Conservation (phyloP, 2,329 filamentous ascomycete species). For the Capronia coronata region DNA sequence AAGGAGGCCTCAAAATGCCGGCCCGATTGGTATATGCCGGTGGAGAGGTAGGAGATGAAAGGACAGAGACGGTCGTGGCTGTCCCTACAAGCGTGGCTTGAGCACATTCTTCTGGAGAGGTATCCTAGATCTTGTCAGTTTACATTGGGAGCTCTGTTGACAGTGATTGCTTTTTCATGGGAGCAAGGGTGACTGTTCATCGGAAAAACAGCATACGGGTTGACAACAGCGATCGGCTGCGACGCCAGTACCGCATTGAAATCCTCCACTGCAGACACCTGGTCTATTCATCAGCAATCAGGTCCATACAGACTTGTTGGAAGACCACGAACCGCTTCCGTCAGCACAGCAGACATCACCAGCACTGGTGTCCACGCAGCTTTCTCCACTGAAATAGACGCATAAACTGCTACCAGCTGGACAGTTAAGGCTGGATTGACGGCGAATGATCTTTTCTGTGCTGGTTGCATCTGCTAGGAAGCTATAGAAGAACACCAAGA, state of each 20-base stretch:
- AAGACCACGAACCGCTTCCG: slow-evolving; percentile 10
- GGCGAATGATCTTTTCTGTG: neutral
- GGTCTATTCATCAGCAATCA: neutral
- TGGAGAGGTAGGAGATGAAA: slow-evolving; percentile 3
- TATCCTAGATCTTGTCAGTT: slow-evolving; percentile 1
- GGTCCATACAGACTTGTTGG: neutral
- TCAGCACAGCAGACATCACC: slow-evolving; percentile 14
- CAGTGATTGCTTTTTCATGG: neutral
- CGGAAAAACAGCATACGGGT: slow-evolving; percentile 2
- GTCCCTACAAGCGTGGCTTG: slow-evolving; percentile 2
- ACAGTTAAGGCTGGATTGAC: slow-evolving; percentile 1
- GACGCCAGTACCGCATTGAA: slow-evolving; percentile 13
- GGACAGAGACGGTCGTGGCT: slow-evolving; percentile 3
- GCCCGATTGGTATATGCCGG: neutral
- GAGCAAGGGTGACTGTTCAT: neutral
- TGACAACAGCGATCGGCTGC: slow-evolving; percentile 17
- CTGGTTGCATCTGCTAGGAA: neutral
- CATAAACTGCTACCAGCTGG: slow-evolving; percentile 9
- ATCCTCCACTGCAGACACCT: slow-evolving; percentile 15
- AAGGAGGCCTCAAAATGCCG: neutral
- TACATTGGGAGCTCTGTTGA: too few species aligned
- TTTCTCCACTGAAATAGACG: slow-evolving; percentile 11
- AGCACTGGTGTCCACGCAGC: slow-evolving; percentile 9
- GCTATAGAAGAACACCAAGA: neutral
- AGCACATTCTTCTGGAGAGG: slow-evolving; percentile 11